Percentiles rank a stretch among this genome's conserved stretches.
These are phyloP conservation scores for Paraurostyla sp. DNA, from an alignment of 73 alveolate genomes.

Conservation along the genomic window DNA sequence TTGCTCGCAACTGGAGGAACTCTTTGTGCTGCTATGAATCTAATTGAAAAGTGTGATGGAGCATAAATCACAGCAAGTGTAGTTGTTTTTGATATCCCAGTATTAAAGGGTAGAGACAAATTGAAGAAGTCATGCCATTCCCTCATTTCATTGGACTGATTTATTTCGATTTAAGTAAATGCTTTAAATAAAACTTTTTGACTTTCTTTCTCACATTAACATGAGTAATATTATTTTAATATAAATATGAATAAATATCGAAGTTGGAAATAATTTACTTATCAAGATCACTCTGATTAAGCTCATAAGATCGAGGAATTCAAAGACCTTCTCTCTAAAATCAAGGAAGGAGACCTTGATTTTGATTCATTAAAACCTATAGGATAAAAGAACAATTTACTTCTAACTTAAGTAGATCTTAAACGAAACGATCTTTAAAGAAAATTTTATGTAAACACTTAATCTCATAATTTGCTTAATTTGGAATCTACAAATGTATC, in stretches of 20 bases:
- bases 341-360: neutral
- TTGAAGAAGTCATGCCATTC: constrained; percentile 1
- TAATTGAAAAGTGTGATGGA: constrained; percentile 47
- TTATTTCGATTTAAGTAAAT: constrained; percentile 33
- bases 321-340: neutral
- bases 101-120: constrained; percentile 66
- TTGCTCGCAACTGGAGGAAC: constrained; percentile 84
- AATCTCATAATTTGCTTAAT: neutral
- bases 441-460: neutral
- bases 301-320: constrained; percentile 4
- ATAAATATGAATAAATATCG: constrained; percentile 8
- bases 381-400: neutral
- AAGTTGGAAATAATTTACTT: constrained; percentile 37
- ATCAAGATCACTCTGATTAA: neutral
- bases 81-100: constrained; percentile 63
- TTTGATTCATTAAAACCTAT: neutral
- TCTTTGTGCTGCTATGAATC: constrained; percentile 43
- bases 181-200: neutral
- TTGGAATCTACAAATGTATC: neutral
- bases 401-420: neutral
- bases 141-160: neutral
- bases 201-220: too few relatives aligned
- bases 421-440: neutral
- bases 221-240: too few relatives aligned
- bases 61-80: constrained; percentile 44